Evolutionary conservation across 2,329 filamentous ascomycete species (phyloP), one percentile per base, ranked within the genome.

Genomic region (Fusarium sp.): DNA sequence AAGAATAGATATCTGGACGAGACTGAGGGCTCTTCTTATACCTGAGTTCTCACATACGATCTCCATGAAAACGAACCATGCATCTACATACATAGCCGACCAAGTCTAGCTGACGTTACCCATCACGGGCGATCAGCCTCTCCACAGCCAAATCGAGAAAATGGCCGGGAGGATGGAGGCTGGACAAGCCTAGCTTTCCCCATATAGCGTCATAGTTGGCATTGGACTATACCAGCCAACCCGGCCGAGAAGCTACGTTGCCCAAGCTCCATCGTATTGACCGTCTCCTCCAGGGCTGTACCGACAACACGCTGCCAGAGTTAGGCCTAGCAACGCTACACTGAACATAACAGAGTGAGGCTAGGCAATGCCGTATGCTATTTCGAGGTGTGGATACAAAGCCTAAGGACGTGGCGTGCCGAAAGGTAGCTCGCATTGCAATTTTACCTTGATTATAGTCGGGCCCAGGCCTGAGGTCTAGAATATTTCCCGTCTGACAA

Each of bases 1-100:
- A 63, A 54, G 31, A 49, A 42, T 37, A 33, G 38, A 20, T 18
- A 68, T 48, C 4, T 74, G 28, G 53, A 53, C 9, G 54, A 64
- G 67, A 56, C 39, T 26, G 38, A 42, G 21, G 56, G 43, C 26
- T 57, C 62, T 68, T 69, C 71, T 74, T 74, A 74, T 74, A 74
- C 62, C 47, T 57, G 55, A 57, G 15, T 26, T 41, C 28, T 41
- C 37, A 23, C 16, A 49, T 61, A 39, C 38, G 47, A 53, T 55
- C 39, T 72, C 54, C 24, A 52, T 53, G 24, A 57, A 50, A 70
- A 69, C 60, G 59, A 61, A 49, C 60, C 58, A 62, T 63, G 65
- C 43, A 63, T 46, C 58, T 67, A 56, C n/a, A n/a, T n/a, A n/a
- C n/a, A n/a, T n/a, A n/a, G n/a, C n/a, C n/a, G n/a, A n/a, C n/a